Conservation (phyloP, 139 green algal genomes). For the Chlorokybus atmophyticus region DNA sequence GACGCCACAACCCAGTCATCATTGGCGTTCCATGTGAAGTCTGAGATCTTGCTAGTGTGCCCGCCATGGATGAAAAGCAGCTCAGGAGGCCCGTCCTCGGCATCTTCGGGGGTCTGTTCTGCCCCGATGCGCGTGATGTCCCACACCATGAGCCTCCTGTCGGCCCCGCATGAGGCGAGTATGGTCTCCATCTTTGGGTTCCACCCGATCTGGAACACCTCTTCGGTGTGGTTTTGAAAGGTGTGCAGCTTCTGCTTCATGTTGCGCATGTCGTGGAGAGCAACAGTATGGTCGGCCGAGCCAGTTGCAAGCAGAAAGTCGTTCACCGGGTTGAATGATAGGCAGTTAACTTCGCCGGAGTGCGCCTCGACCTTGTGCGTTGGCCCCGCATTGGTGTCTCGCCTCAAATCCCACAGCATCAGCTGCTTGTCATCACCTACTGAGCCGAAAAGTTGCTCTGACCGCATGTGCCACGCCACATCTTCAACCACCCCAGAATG, state of each 20-base stretch:
- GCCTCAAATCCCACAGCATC: slow-evolving; percentile 87
- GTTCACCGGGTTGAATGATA: slow-evolving; percentile 97
- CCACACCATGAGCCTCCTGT: slow-evolving; percentile 94
- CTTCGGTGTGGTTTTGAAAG: slow-evolving; percentile 82
- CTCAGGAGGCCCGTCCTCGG: slow-evolving; percentile 86
- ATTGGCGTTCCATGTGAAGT: slow-evolving; percentile 89
- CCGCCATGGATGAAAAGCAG: slow-evolving; percentile 47
- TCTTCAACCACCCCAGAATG: slow-evolving; percentile 56
- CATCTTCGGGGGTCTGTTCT: slow-evolving; percentile 85
- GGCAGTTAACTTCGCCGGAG: slow-evolving; percentile 87
- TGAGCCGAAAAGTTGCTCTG: slow-evolving; percentile 83
- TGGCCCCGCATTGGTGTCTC: slow-evolving; percentile 23
- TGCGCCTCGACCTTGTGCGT: slow-evolving; percentile 55
- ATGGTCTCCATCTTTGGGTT: slow-evolving; percentile 90
- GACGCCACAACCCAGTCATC: slow-evolving; percentile 84
- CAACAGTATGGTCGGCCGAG: slow-evolving; percentile 83
- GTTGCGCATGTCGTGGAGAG: slow-evolving; percentile 86
- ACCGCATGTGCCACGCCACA: slow-evolving; percentile 88
- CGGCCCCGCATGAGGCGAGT: slow-evolving; percentile 80
- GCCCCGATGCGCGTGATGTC: slow-evolving; percentile 89
- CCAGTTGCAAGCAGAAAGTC: slow-evolving; percentile 90
- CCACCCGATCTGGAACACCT: slow-evolving; percentile 97
- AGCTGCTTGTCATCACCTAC: slow-evolving; percentile 92
- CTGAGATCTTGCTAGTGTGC: slow-evolving; percentile 52
- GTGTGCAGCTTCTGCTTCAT: slow-evolving; percentile 73